Base-by-base conservation (phyloP, 177 flowering plant species). In the Vitis hybrid region DNA sequence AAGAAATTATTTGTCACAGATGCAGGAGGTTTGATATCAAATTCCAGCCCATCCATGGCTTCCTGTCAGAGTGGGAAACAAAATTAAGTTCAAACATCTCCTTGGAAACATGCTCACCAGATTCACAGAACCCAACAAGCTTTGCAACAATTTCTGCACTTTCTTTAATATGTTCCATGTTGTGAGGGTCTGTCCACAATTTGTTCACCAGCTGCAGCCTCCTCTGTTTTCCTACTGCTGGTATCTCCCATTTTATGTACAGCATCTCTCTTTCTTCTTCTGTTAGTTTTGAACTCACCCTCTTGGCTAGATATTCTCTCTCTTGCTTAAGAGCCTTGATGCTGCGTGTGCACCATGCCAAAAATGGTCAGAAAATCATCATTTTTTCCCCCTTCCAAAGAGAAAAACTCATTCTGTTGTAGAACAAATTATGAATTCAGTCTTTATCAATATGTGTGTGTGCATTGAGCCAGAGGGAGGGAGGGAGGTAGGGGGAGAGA, bases 61-160 rank as follows among this genome's bases (percentile, higher is more conserved):
- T 90, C 79, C 85, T 88, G 67, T 92, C 93, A 60, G 72, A 75
- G 56, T 87, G 88, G 22, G 79, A 56, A 11, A 60, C 88, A 70
- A 92, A 88, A 64, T 81, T 90, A 6, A 92, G 92, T 75, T 79
- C 80, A 79, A 92, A 92, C 97, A 90, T 92, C 80, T 90, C 94
- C 83, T 83, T 92, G 10, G 91, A 82, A 12, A 80, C 79, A 26
- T 84, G 84, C 49, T 92, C 88, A 1, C 86, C 87, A 4, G 90
- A 77, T 72, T 90, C 93, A 52, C 92, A 88, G 61, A 90, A 92
- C 0, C 93, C 94, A 8, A 90, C 89, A 1, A 91, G 90, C 79
- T 86, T 88, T 2, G 93, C 97, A 15, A 91, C 93, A 1, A 90
- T 80, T 55, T 85, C 87, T 19, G 97, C 94, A 62, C 97, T 90